These are phyloP conservation scores for Phytophthora megakarya DNA, from an alignment of 352 stramenopile genomes.

Conservation along the genomic window DNA sequence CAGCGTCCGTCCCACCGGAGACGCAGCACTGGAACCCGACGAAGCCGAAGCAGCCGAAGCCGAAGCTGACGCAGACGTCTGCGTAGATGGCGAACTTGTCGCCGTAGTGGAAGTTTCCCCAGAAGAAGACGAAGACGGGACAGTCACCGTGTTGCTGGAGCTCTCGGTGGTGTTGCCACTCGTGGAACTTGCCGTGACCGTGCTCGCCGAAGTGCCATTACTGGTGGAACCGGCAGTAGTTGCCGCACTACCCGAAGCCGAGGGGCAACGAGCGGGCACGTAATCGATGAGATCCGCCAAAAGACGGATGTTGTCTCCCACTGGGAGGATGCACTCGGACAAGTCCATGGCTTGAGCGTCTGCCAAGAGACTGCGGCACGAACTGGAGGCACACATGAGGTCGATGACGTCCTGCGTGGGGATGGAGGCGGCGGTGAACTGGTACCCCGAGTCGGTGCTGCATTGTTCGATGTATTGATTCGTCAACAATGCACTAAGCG, in stretches of 20 bases:
- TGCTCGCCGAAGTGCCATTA: conserved; percentile 67
- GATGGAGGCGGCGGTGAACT: conserved; percentile 31
- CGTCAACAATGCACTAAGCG: conserved; percentile 25
- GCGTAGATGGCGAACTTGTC: conserved; percentile 8
- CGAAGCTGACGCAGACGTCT: conserved; percentile 18
- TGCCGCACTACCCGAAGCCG: conserved; percentile 40
- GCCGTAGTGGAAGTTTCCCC: conserved; percentile 12
- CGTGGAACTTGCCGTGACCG: conserved; percentile 14
- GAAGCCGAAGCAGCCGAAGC: conserved; percentile 17
- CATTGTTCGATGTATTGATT: conserved; percentile 37
- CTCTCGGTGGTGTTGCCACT: conserved; percentile 18
- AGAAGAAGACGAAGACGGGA: conserved; percentile 12
- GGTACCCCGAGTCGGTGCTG: conserved; percentile 39
- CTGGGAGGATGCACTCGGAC: conserved; percentile 40
- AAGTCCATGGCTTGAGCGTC: conserved; percentile 28
- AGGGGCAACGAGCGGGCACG: conserved; percentile 30
- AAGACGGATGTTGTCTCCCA: conserved; percentile 40
- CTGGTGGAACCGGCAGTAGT: conserved; percentile 34
- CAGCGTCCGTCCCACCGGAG: conserved; percentile 17
- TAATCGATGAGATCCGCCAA: conserved; percentile 42
- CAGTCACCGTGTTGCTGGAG: conserved; percentile 20
- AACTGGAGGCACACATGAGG: conserved; percentile 34
- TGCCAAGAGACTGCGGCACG: conserved; percentile 28
- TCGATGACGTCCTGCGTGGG: conserved; percentile 32
- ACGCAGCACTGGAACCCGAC: conserved; percentile 38